A percentile compares a stretch with the other conserved stretches of the same genome.
These are phyloP conservation scores for Ambrosiella cleistominuta DNA, from an alignment of 2,329 filamentous ascomycete genomes.

Conservation along the genomic window DNA sequence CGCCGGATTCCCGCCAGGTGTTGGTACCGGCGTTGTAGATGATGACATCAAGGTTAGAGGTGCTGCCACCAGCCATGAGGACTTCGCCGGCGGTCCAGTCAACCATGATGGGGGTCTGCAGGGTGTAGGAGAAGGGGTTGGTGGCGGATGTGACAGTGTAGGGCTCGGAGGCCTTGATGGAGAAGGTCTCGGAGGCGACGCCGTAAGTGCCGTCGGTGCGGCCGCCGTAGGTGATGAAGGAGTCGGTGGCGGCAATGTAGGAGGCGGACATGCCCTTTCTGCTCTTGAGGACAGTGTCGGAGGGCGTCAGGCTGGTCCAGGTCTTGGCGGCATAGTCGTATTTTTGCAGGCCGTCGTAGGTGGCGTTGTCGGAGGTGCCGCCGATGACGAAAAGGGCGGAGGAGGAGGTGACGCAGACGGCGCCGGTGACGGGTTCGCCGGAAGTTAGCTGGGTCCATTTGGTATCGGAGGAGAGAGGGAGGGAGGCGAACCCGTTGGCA, in stretches of 20 bases:
- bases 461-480: slow-evolving; percentile 50
- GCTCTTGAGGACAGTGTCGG: slow-evolving; percentile 41
- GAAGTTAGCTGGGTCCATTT: slow-evolving; percentile 50
- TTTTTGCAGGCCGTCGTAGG: slow-evolving; percentile 61
- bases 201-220: slow-evolving; percentile 39
- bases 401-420: slow-evolving; percentile 52
- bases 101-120: slow-evolving; percentile 45
- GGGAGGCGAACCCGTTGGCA: slow-evolving; percentile 52
- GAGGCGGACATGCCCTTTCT: slow-evolving; percentile 57
- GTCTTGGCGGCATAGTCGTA: slow-evolving; percentile 35
- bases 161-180: slow-evolving; percentile 48
- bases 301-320: slow-evolving; percentile 31
- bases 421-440: slow-evolving; percentile 56
- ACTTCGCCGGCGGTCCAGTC: slow-evolving; percentile 55
- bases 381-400: slow-evolving; percentile 67
- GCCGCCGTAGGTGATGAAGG: slow-evolving; percentile 69
- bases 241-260: slow-evolving; percentile 52
- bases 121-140: slow-evolving; percentile 12
- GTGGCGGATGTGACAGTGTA: slow-evolving; percentile 34
- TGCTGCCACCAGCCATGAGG: slow-evolving; percentile 54
- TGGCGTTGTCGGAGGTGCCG: slow-evolving; percentile 35
- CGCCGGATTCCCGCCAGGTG: slow-evolving; percentile 52
- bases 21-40: slow-evolving; percentile 42
- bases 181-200: slow-evolving; percentile 57
- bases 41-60: slow-evolving; percentile 46